Percentiles rank a stretch among this genome's conserved stretches.
Conservation (phyloP, 139 green algal genomes). For the Micractinium sp. region DNA sequence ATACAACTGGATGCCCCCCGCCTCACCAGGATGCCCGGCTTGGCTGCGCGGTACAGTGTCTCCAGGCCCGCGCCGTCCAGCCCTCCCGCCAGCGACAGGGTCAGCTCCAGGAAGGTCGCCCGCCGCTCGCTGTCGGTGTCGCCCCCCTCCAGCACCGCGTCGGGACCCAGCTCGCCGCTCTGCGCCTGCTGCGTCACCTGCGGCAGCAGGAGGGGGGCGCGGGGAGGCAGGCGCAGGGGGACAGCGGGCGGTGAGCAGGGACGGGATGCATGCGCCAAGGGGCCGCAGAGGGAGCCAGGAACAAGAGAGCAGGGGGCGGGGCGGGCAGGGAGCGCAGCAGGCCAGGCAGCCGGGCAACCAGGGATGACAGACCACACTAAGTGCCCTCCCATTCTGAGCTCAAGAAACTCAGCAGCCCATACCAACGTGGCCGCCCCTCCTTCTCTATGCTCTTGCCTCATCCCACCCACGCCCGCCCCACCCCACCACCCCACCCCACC, state of each 20-base stretch:
- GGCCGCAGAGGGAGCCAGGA: not conserved
- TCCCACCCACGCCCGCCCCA: not conserved
- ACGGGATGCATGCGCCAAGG: not conserved
- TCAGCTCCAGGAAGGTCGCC: slow-evolving; percentile 89
- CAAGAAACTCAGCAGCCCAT: no score
- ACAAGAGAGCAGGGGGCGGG: not conserved
- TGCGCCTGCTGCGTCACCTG: slow-evolving; percentile 65
- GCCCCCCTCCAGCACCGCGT: slow-evolving; percentile 73
- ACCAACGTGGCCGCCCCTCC: no score
- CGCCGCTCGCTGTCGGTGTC: slow-evolving; percentile 58
- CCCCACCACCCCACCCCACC: slow-evolving; percentile 1
- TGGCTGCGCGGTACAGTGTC: slow-evolving; percentile 73
- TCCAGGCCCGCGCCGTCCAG: slow-evolving; percentile 65
- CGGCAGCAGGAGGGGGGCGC: not conserved
- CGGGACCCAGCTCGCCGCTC: slow-evolving; percentile 57
- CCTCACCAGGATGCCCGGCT: slow-evolving; percentile 54
- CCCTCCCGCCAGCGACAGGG: slow-evolving; percentile 73
- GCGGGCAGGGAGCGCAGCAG: no score
- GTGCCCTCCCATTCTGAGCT: not conserved
- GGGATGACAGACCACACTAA: no score
- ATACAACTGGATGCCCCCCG: no score
- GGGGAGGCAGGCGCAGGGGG: not conserved
- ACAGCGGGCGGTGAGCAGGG: not conserved
- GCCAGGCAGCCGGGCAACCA: not conserved
- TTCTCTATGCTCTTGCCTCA: not conserved